A percentile compares a stretch with the other conserved stretches of the same genome.
Conservation (phyloP, 2,329 filamentous ascomycete species). For the Colletotrichum lupini region DNA sequence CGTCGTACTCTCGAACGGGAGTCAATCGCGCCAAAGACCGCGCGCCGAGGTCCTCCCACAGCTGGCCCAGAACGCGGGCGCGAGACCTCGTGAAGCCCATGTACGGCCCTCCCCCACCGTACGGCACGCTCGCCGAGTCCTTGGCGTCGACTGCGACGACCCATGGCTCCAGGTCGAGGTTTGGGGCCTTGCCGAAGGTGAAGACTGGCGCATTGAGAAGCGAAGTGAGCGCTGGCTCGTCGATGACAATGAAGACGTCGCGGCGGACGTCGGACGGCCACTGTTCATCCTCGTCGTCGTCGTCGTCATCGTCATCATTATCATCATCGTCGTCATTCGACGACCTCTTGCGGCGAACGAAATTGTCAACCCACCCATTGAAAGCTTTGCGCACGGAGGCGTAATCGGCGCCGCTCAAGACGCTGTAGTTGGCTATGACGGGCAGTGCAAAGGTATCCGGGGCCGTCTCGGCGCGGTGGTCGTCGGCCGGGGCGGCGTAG, state of each 20-base stretch:
- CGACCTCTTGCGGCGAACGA: neutral
- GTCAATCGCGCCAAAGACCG: neutral
- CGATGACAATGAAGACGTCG: constrained; percentile 1
- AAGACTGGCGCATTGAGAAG: neutral
- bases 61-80: neutral
- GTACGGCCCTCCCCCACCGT: neutral
- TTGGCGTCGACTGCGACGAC: neutral
- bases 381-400: neutral
- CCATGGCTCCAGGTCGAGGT: neutral
- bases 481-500: neutral
- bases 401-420: neutral
- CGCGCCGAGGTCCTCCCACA: neutral
- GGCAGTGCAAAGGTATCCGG: neutral
- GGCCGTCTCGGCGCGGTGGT: neutral
- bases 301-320: neutral
- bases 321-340: too few species aligned
- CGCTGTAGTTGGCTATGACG: neutral
- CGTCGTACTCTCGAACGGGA: neutral
- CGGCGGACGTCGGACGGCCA: neutral
- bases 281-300: neutral
- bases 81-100: neutral
- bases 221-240: neutral
- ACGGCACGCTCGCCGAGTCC: neutral
- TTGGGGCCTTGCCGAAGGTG: neutral
- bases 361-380: neutral